These are phyloP conservation scores for Ophiostoma novo-ulmi DNA, from an alignment of 2,329 filamentous ascomycete species.

Conservation along the genomic window DNA sequence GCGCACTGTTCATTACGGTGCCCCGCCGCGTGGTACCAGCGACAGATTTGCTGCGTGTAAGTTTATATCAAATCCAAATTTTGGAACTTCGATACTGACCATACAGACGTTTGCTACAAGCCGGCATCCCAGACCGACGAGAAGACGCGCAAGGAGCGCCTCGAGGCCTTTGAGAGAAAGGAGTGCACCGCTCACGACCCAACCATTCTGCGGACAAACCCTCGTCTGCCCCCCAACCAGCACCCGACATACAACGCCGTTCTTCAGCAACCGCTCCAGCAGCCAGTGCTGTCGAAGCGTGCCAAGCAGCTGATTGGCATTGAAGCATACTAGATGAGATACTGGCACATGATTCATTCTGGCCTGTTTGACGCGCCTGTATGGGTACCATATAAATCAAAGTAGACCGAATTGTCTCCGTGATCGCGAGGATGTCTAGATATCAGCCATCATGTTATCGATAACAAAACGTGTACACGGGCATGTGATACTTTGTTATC, in stretches of 20 bases:
- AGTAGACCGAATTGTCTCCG: too few relatives aligned
- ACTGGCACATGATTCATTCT: too few relatives aligned
- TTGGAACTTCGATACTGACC: not conserved
- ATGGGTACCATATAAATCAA: too few relatives aligned
- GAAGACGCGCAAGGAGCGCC: not conserved
- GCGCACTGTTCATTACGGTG: slow-evolving; percentile 1
- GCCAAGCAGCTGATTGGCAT: slow-evolving; percentile 5
- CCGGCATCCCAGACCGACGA: not conserved
- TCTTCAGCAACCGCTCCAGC: not conserved
- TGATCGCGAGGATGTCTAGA: too few relatives aligned
- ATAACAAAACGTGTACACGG: too few relatives aligned
- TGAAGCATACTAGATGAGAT: not conserved
- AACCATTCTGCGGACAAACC: not conserved
- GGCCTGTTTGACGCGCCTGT: too few relatives aligned
- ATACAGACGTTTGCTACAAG: slow-evolving; percentile 3
- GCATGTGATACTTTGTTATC: too few relatives aligned
- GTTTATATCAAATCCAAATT: not conserved
- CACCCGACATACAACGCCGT: not conserved
- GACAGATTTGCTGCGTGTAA: slow-evolving; percentile 11
- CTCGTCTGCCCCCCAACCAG: not conserved
- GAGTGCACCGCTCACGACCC: slow-evolving; percentile 4
- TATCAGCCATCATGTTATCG: too few relatives aligned
- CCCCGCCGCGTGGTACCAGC: not conserved
- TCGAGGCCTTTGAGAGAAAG: not conserved
- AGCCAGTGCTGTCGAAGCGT: not conserved